phyloP scores from a whole-genome alignment of 306 rosid species.

The Rubus idaeus region DNA sequence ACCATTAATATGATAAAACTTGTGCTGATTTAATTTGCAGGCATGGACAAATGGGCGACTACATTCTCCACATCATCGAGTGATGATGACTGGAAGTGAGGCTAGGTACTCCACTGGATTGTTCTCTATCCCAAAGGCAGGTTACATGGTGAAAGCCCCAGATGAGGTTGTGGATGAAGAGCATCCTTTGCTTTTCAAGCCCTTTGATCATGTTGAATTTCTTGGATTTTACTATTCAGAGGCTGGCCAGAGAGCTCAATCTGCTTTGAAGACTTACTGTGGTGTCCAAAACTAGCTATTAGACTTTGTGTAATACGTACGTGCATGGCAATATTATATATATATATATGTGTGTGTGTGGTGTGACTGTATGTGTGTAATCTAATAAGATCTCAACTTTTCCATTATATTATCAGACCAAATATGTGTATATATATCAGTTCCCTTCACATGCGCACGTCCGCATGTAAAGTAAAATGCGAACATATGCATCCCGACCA shows the following conservation, averaged over 20 bases:
- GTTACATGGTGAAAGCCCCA: conserved; percentile 49
- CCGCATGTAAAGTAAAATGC: accelerated
- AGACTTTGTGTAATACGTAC: neutral
- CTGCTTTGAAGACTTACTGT: conserved; percentile 51
- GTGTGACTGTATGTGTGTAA: too few relatives aligned
- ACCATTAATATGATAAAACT: neutral
- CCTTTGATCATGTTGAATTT: conserved; percentile 54
- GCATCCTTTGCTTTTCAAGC: conserved; percentile 64
- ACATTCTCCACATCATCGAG: conserved; percentile 59
- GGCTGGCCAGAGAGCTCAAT: conserved; percentile 43
- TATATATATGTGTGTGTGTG: too few relatives aligned
- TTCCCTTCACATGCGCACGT: accelerated
- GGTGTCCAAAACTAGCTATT: conserved; percentile 30
- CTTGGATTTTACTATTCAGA: conserved; percentile 40
- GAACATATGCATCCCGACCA: too few relatives aligned
- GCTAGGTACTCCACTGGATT: conserved; percentile 62
- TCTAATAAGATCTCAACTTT: too few relatives aligned
- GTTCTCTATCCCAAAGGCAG: conserved; percentile 60
- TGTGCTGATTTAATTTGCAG: conserved; percentile 29
- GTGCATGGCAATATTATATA: too few relatives aligned
- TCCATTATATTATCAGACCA: too few relatives aligned
- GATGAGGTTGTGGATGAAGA: conserved; percentile 67
- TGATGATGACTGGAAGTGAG: conserved; percentile 63
- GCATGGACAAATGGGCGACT: conserved; percentile 77
- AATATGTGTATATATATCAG: too few relatives aligned